Evolutionary conservation across 2,329 filamentous ascomycete species (phyloP), one percentile per base, ranked within the genome.

Genomic region (Aspergillus melleus): DNA sequence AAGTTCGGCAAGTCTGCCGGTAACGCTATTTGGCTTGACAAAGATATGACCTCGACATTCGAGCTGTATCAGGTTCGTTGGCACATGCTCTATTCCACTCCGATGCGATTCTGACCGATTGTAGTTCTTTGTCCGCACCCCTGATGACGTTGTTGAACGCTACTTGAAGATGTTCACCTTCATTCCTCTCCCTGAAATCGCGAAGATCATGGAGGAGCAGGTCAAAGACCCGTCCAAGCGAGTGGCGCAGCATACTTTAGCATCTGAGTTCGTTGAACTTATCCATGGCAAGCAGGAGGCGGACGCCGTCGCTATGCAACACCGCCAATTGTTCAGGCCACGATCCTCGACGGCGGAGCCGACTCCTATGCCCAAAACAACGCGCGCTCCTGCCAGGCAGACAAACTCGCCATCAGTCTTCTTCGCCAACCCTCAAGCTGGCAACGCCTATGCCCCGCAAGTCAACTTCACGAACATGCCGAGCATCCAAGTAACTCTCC

Each of bases 1-100:
- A 99, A 99, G 76, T 93, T 98, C 68, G 95, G 95, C 54, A 99
- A 99, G 80, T 96, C 89, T 63, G 90, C 92, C 2, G 94, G 93
- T 26, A 98, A 98, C 74, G 93, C 94, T 2, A 78, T 99, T 39
- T 99, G 95, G 95, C 84, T 99, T 3, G 92, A 97, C 74, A 82
- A 83, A 55, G 87, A 89, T 68, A 85, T 92, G 84, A 96, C 94
- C 1, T 88, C 84, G 30, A 80, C 88, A 0, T 97, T 94, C 70
- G 92, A 98, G 59, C 82, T 98, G 1, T 98, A 98, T 74, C 86
- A 86, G 69, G 84, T 86, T 72, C 57, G 77, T 69, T 20, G 4
- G 16, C 1, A 19, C 2, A 3, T 19, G 39, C 16, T 9, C 10
- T 19, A 6, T 20, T 4, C 3, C n/a, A 29, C 22, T 12, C 10